Conservation (phyloP, 2,329 filamentous ascomycete species). For the Basipetospora chlamydospora region DNA sequence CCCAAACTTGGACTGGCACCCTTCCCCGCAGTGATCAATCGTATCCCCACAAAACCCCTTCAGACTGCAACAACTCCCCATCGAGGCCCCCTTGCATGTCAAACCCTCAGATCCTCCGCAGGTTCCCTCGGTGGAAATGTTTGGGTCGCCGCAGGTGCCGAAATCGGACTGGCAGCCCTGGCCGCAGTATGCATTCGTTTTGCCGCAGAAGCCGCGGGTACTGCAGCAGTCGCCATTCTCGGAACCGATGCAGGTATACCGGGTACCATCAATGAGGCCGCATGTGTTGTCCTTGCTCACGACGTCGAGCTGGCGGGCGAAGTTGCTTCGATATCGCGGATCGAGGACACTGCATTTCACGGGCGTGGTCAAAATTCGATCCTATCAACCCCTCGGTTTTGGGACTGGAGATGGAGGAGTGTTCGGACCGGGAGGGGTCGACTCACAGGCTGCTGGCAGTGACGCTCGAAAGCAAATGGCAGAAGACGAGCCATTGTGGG, state of each 20-base stretch:
- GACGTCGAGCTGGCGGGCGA: not conserved
- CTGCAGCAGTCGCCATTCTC: constrained; percentile 15
- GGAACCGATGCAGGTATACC: constrained; percentile 2
- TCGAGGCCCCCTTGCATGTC: constrained; percentile 13
- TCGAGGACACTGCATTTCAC: too few species aligned
- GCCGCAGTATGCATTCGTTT: constrained; percentile 9
- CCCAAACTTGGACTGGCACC: constrained; percentile 12
- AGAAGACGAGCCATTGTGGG: too few species aligned
- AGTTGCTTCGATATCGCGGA: too few species aligned
- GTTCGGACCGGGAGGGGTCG: too few species aligned
- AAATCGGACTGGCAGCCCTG: constrained; percentile 21
- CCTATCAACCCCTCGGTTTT: too few species aligned
- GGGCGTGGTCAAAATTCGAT: too few species aligned
- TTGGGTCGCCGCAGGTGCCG: constrained; percentile 13
- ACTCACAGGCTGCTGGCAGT: too few species aligned
- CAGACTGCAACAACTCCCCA: constrained; percentile 12
- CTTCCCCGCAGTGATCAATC: constrained; percentile 12
- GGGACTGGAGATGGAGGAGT: too few species aligned
- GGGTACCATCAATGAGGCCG: constrained; percentile 2
- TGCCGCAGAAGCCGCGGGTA: constrained; percentile 11
- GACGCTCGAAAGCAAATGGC: too few species aligned
- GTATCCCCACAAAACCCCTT: constrained; percentile 13
- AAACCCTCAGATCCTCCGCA: constrained; percentile 16
- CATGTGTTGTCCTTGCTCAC: constrained; percentile 5
- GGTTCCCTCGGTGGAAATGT: constrained; percentile 14